Conservation (phyloP, 305 asterid species). For the Fraxinus xanthoxyloides region DNA sequence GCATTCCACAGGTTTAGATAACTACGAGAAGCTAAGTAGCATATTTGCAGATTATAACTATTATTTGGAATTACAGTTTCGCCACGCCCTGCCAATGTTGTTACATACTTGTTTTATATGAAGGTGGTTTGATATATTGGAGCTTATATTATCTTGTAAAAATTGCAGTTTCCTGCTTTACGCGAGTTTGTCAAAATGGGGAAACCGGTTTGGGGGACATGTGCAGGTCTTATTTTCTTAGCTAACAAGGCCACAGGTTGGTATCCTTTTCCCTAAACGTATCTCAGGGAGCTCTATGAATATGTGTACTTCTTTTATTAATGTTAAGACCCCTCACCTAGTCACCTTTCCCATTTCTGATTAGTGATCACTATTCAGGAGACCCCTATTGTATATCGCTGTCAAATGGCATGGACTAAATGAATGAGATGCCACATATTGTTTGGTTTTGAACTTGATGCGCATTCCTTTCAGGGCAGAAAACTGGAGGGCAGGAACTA, state of each 20-base stretch:
- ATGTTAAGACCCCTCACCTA: neutral
- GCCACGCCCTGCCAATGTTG: neutral
- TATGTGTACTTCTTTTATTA: neutral
- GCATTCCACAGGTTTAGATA: neutral
- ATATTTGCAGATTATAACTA: neutral
- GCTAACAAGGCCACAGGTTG: constrained; percentile 84
- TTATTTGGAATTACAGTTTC: neutral
- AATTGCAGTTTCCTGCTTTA: constrained; percentile 83
- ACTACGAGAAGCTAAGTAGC: neutral
- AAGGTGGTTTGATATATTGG: neutral
- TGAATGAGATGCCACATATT: neutral
- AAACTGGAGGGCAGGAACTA: constrained; percentile 89
- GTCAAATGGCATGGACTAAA: neutral
- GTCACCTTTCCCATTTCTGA: neutral
- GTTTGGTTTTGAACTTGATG: constrained; percentile 23
- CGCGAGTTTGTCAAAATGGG: constrained; percentile 87
- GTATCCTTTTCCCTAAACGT: constrained; percentile 24
- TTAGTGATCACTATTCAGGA: neutral
- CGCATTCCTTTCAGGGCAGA: constrained; percentile 62
- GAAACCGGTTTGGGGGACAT: constrained; percentile 98
- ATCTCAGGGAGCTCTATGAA: neutral
- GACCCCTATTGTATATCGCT: neutral
- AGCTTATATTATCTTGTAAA: constrained; percentile 19
- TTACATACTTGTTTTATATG: neutral
- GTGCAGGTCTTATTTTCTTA: constrained; percentile 94